Conservation (phyloP, 140 eudicot species). For the Eryngium alpinum region DNA sequence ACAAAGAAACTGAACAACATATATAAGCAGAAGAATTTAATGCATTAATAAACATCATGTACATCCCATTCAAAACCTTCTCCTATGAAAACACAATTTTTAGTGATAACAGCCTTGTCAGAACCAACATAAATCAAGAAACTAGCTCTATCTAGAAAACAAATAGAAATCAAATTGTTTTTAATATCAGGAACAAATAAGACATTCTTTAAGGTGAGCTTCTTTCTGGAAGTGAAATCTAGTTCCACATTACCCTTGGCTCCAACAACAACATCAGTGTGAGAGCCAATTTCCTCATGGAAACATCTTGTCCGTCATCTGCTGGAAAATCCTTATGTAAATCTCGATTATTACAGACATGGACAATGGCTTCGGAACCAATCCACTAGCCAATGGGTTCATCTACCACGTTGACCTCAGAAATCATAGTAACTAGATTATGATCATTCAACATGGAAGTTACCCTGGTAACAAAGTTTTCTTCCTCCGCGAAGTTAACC, state of each 20-base stretch:
- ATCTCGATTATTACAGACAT: constrained; percentile 6
- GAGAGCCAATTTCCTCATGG: not conserved
- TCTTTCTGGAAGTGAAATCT: constrained; percentile 12
- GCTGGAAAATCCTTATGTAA: constrained; percentile 1
- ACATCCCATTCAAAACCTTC: not conserved
- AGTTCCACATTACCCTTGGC: constrained; percentile 13
- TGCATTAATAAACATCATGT: not conserved
- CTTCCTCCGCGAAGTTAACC: not conserved
- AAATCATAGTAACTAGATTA: not conserved
- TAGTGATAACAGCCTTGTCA: not conserved
- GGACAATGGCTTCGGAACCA: constrained; percentile 17
- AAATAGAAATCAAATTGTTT: not conserved
- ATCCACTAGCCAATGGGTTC: not conserved
- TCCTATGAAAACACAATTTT: not conserved
- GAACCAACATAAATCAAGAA: not conserved
- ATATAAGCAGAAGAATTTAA: not conserved
- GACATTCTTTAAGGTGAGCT: too few relatives aligned
- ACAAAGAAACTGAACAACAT: not conserved
- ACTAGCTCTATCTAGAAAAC: not conserved
- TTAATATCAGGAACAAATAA: too few relatives aligned
- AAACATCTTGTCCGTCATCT: not conserved
- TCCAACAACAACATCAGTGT: not conserved
- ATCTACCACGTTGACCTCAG: not conserved
- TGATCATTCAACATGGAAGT: too few relatives aligned
- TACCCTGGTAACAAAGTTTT: not conserved